These are phyloP conservation scores for Suillus luteus DNA, from an alignment of 768 basidiomycete genomes.

Conservation along the genomic window DNA sequence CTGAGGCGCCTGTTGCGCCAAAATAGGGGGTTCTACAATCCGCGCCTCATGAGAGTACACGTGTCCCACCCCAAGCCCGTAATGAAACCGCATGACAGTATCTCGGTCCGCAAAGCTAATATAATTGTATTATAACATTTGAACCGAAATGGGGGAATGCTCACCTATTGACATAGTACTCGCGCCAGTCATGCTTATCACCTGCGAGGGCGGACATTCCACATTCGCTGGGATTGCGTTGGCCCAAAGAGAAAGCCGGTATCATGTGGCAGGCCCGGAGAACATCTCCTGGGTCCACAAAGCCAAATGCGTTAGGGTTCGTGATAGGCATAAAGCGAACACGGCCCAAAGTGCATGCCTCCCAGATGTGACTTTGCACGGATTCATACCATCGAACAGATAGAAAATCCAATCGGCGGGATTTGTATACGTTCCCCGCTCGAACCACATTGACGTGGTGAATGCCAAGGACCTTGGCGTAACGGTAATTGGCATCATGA, in stretches of 20 bases:
- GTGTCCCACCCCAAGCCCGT: constrained; percentile 9
- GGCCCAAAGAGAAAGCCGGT: background rate
- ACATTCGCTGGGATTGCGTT: background rate
- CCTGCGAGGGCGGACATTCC: background rate
- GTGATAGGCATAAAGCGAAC: background rate
- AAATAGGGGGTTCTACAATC: no score
- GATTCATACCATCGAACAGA: constrained; percentile 5
- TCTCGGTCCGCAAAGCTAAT: constrained; percentile 11
- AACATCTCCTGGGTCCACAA: constrained; percentile 2
- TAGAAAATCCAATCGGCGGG: constrained; percentile 4
- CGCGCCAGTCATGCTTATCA: background rate
- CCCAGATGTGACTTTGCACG: background rate
- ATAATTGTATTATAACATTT: no score
- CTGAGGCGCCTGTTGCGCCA: no score
- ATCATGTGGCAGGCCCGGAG: constrained; percentile 1
- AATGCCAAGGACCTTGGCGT: constrained; percentile 8
- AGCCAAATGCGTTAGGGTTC: constrained; percentile 6
- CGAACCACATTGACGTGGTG: constrained; percentile 1
- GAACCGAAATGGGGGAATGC: no score
- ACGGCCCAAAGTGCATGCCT: background rate
- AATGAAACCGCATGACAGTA: constrained; percentile 7
- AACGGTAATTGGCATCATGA: background rate
- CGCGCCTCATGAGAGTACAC: background rate
- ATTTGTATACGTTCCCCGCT: background rate
- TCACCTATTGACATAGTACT: constrained; percentile 1